Percentiles rank a stretch among this genome's conserved stretches.
Conservation (phyloP, 1,139 yeast genomes). For the Arxiozyma bovina region DNA sequence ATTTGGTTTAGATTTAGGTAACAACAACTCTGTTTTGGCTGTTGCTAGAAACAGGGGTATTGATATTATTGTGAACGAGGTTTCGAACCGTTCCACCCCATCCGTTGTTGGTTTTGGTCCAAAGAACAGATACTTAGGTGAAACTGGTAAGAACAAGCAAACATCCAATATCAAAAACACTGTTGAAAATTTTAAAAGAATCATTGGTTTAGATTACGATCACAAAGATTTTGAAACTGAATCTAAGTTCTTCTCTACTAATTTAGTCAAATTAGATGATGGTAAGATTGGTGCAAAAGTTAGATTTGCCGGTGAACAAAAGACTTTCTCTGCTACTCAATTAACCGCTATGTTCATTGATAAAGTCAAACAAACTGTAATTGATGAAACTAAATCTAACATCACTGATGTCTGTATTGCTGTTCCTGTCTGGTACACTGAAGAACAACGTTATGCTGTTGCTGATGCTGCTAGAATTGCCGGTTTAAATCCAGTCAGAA, state of each 20-base stretch:
- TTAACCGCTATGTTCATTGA: conserved; percentile 89
- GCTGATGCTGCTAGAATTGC: conserved; percentile 94
- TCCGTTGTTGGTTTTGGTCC: conserved; percentile 86
- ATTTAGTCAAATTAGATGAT: conserved; percentile 57
- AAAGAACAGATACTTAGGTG: conserved; percentile 89
- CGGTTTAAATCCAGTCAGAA: conserved; percentile 94
- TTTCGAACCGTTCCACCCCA: conserved; percentile 95
- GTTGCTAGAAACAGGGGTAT: conserved; percentile 98
- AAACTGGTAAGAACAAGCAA: conserved; percentile 91
- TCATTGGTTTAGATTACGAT: conserved; percentile 64
- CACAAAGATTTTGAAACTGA: conserved; percentile 78
- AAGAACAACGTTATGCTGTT: conserved; percentile 92
- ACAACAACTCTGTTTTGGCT: conserved; percentile 85
- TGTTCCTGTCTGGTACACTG: conserved; percentile 97
- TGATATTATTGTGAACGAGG: conserved; percentile 96
- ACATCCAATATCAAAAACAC: conserved; percentile 94
- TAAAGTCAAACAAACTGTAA: conserved; percentile 76
- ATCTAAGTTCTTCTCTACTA: conserved; percentile 61
- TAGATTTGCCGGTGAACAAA: conserved; percentile 69
- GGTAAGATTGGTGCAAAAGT: conserved; percentile 83
- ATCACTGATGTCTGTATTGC: conserved; percentile 86
- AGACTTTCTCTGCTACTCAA: conserved; percentile 79
- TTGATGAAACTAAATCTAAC: conserved; percentile 71
- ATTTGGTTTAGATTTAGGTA: conserved; percentile 98
- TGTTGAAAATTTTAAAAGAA: conserved; percentile 86